Conservation (phyloP, 441 rosid species). For the Gossypium lobatum region DNA sequence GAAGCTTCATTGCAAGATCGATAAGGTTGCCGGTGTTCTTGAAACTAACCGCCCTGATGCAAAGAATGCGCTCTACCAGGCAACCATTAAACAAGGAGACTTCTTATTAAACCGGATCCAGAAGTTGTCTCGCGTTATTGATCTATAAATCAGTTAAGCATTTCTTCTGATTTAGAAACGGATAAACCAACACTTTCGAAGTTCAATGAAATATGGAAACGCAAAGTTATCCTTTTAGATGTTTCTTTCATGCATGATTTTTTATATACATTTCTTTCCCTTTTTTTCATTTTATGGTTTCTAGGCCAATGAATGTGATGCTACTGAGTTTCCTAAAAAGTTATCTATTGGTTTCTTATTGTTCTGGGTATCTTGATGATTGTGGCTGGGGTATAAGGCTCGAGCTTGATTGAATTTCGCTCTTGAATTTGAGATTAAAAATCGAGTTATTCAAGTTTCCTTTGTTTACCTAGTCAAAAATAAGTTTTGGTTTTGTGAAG, state of each 20-base stretch:
- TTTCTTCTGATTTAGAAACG: conserved; percentile 3
- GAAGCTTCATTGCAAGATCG: conserved; percentile 97
- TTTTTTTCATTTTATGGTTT: neutral
- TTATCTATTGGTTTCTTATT: neutral
- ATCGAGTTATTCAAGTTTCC: neutral
- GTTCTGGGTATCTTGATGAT: neutral
- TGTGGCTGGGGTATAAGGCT: neutral
- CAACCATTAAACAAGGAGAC: conserved; percentile 96
- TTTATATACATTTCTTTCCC: neutral
- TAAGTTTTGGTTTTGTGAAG: neutral
- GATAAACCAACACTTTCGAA: neutral
- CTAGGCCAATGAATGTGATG: neutral
- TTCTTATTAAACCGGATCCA: conserved; percentile 92
- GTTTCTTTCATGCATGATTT: neutral
- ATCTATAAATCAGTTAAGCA: conserved; percentile 45
- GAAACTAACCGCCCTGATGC: conserved; percentile 97
- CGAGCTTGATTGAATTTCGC: neutral
- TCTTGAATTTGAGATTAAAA: neutral
- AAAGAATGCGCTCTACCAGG: conserved; percentile 94
- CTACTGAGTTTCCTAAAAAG: neutral
- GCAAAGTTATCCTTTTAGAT: neutral
- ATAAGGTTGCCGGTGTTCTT: conserved; percentile 95
- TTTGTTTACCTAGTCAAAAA: neutral
- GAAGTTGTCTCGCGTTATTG: conserved; percentile 94
- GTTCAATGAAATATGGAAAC: conserved; percentile 1